Percentiles rank a stretch among this genome's conserved stretches.
Conservation (phyloP, 2,329 filamentous ascomycete genomes). For the Diaporthe humulicola region DNA sequence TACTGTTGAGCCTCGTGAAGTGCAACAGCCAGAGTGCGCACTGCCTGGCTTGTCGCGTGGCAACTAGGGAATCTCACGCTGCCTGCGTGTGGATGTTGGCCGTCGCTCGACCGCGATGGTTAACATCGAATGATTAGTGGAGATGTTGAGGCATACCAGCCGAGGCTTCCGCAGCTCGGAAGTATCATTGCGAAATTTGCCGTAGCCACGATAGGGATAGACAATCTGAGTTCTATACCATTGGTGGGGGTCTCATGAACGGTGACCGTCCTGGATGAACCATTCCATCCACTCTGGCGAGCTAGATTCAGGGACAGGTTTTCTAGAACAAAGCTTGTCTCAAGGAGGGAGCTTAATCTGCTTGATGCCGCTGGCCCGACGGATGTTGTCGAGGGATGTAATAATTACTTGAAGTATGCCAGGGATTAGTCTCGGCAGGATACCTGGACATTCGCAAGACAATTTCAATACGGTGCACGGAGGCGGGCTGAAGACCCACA, state of each 20-base stretch:
- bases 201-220: background rate
- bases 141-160: background rate
- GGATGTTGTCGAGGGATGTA: conserved; percentile 17
- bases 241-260: conserved; percentile 14
- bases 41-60: background rate
- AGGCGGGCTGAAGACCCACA: background rate
- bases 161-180: conserved; percentile 1
- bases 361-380: conserved; percentile 22
- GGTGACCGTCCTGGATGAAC: conserved; percentile 15
- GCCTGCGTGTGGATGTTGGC: background rate
- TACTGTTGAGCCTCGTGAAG: background rate
- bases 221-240: background rate
- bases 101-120: background rate
- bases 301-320: conserved; percentile 9
- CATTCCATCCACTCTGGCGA: background rate
- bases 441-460: background rate
- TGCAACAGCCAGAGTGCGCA: background rate
- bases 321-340: conserved; percentile 30
- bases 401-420: conserved; percentile 21
- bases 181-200: background rate
- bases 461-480: conserved; percentile 10
- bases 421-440: conserved; percentile 20
- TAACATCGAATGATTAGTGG: background rate
- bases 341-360: conserved; percentile 28
- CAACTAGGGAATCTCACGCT: background rate